phyloP scores from a whole-genome alignment of 192 early-diverging fungal species.

The Gigaspora rosea region DNA sequence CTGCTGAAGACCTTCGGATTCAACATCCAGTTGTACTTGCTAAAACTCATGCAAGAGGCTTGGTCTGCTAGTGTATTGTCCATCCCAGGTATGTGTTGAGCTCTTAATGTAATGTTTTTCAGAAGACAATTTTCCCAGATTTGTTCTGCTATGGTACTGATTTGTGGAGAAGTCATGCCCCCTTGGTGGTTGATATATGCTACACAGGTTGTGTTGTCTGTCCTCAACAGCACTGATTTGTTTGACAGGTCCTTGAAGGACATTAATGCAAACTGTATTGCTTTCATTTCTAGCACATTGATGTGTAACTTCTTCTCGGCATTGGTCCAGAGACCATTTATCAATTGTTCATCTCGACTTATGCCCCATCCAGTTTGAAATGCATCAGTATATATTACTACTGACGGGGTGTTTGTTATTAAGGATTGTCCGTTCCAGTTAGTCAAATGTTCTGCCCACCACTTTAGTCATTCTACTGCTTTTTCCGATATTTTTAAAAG shows the following conservation, averaged over 20 bases:
- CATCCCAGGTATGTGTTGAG: neutral
- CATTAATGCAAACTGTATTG: neutral
- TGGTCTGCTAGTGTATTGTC: neutral
- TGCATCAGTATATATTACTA: neutral
- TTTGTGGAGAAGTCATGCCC: neutral
- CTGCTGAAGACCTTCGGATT: neutral
- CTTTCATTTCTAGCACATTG: neutral
- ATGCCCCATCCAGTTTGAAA: neutral
- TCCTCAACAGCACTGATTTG: neutral
- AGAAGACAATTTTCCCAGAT: neutral
- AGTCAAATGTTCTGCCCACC: too few species aligned
- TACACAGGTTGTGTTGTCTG: neutral
- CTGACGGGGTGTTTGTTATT: too few species aligned
- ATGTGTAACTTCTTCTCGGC: neutral
- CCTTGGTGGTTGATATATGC: neutral
- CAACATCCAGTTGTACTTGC: neutral
- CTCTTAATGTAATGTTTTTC: neutral
- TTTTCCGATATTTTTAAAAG: too few species aligned
- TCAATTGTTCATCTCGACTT: neutral
- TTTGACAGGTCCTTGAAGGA: neutral
- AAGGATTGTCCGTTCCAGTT: too few species aligned
- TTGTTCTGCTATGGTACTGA: neutral
- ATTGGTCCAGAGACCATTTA: neutral
- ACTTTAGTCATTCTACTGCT: too few species aligned
- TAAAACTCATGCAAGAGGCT: neutral